phyloP scores from a whole-genome alignment of 352 stramenopile species.

The Lagenidium giganteum region DNA sequence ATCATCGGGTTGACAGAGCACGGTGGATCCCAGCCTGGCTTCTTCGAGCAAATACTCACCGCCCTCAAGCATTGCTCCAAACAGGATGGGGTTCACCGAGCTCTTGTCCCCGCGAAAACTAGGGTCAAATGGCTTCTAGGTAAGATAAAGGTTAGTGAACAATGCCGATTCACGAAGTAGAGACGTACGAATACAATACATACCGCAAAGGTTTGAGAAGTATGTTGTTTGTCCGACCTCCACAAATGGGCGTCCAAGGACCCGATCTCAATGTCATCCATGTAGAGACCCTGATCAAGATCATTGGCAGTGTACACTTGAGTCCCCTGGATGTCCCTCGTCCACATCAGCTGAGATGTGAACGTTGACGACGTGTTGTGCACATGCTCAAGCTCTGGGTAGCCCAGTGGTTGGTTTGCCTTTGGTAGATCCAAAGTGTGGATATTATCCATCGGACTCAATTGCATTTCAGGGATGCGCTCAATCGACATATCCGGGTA shows the following conservation, averaged over 20 bases:
- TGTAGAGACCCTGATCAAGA: slow-evolving; percentile 1
- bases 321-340: neutral
- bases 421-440: too few species aligned
- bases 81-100: slow-evolving; percentile 1
- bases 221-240: slow-evolving; percentile 1
- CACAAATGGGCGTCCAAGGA: neutral
- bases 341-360: neutral
- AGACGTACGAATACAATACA: neutral
- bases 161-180: neutral
- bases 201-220: neutral
- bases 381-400: neutral
- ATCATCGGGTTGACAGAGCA: slow-evolving; percentile 11
- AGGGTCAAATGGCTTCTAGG: slow-evolving; percentile 3
- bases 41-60: slow-evolving; percentile 20
- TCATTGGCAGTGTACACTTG: neutral
- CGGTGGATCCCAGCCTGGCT: slow-evolving; percentile 11
- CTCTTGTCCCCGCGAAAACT: slow-evolving; percentile 14
- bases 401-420: too few species aligned
- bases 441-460: too few species aligned
- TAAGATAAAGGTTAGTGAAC: slow-evolving; percentile 10
- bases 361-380: slow-evolving; percentile 1
- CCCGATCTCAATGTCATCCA: slow-evolving; percentile 1
- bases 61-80: slow-evolving; percentile 2
- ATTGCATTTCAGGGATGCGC: too few species aligned
- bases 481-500: too few species aligned